phyloP scores from a whole-genome alignment of 345 rosid genomes.

The Lepidium sativum region DNA sequence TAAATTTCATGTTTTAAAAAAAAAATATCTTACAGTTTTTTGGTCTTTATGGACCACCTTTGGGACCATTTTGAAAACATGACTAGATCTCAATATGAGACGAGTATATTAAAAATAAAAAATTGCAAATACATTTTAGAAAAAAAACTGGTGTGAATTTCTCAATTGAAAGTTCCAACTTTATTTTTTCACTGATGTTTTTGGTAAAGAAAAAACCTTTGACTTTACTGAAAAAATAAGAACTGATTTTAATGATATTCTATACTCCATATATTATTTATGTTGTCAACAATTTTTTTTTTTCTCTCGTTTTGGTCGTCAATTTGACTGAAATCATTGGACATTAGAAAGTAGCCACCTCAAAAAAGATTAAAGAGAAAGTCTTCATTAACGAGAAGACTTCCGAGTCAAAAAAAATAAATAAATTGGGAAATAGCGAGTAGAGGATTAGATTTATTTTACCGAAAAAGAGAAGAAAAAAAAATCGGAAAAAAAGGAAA shows the following conservation, averaged over 20 bases:
- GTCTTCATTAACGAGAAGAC: background rate
- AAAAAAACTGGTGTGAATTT: background rate
- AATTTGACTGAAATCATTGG: conserved; percentile 2
- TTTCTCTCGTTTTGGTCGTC: too few relatives aligned
- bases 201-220: background rate
- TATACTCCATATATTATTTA: too few relatives aligned
- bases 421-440: background rate
- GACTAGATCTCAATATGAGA: conserved; percentile 3
- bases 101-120: background rate
- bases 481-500: too few relatives aligned
- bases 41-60: too few relatives aligned
- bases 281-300: too few relatives aligned
- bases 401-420: background rate
- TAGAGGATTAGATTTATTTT: conserved; percentile 1
- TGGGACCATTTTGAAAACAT: too few relatives aligned
- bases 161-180: background rate
- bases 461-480: background rate
- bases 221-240: too few relatives aligned
- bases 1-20: too few relatives aligned
- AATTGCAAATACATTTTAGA: background rate
- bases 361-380: background rate
- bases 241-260: too few relatives aligned
- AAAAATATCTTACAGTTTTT: background rate
- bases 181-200: background rate
- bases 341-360: too few relatives aligned